Evolutionary conservation across 1,284 basidiomycete species (phyloP), one percentile per base, ranked within the genome.

Genomic region (Cryptococcus sp.): DNA sequence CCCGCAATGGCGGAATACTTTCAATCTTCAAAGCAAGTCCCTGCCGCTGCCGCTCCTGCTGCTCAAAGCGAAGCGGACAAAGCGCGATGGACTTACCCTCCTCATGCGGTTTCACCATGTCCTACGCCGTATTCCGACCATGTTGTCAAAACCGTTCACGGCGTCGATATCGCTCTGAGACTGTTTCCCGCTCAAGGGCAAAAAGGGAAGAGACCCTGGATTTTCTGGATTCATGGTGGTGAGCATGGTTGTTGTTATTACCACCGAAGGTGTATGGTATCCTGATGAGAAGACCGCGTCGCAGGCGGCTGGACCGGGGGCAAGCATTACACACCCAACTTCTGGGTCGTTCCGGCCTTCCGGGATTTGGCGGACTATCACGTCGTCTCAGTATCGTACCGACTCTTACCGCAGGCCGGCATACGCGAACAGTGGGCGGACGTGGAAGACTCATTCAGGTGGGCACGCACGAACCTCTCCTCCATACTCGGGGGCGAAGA

Each of bases 221-320:
- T 73, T 17, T 57, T 71, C 25, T 74, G 71, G 71, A 66, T 65
- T 16, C 72, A 73, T 52, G 72, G 72, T 22, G 72, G 72, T 56
- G 65, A 50, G 69, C 68, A 42, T 39, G 39, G 10, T 19, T n/a
- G 16, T 16, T 7, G 45, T 4, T 6, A 17, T 46, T 42, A 23
- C n/a, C 20, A 10, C 5, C n/a, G 17, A 13, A 22, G 13, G 25
- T 50, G 1, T 47, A 20, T 49, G 11, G 27, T 31, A 10, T 5
- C 5, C 27, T 31, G 27, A 31, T 31, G 5, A 31, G 27, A 31
- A 15, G 47, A 19, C 47, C 10, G 8, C 47, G 19, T 41, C 35
- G 11, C 35, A 50, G 50, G 42, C n/a, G 50, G n/a, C 50, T 55
- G 25, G 41, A 22, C 15, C n/a, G 39, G 22, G 25, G 47, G 47